Conservation (phyloP, 345 rosid species). For the Punica granatum region DNA sequence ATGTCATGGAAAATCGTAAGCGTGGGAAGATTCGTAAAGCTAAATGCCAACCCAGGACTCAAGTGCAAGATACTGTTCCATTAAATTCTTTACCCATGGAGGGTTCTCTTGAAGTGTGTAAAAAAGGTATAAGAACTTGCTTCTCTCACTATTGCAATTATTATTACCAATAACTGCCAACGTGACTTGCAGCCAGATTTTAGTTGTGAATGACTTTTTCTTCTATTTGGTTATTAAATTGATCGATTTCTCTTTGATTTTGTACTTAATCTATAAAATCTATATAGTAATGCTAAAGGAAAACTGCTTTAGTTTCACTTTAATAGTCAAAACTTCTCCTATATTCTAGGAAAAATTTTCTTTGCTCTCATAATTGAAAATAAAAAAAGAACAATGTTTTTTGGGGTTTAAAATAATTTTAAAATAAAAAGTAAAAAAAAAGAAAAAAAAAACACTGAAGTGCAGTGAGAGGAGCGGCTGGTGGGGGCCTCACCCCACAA, state of each 20-base stretch:
- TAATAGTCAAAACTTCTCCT: too few relatives aligned
- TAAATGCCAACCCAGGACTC: not conserved
- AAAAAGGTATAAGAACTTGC: not conserved
- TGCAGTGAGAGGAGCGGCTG: too few relatives aligned
- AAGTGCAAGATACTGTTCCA: not conserved
- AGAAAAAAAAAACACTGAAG: too few relatives aligned
- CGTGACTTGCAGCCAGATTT: not conserved
- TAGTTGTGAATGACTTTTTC: not conserved
- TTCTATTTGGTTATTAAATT: not conserved
- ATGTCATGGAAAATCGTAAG: not conserved
- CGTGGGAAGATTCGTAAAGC: slow-evolving; percentile 1
- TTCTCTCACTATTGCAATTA: not conserved
- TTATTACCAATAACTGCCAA: not conserved
- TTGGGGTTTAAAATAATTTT: too few relatives aligned
- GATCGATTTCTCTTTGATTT: not conserved
- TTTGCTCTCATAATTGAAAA: too few relatives aligned
- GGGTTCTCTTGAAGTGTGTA: not conserved
- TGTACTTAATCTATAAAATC: not conserved
- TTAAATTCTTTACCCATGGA: not conserved
- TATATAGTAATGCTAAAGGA: too few relatives aligned
- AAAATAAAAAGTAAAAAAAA: too few relatives aligned
- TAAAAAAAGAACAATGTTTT: too few relatives aligned
- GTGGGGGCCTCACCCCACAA: too few relatives aligned
- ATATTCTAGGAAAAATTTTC: too few relatives aligned
- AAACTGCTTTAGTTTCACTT: too few relatives aligned